phyloP scores from a whole-genome alignment of 179 eudicot species.

The Spinacia oleracea region DNA sequence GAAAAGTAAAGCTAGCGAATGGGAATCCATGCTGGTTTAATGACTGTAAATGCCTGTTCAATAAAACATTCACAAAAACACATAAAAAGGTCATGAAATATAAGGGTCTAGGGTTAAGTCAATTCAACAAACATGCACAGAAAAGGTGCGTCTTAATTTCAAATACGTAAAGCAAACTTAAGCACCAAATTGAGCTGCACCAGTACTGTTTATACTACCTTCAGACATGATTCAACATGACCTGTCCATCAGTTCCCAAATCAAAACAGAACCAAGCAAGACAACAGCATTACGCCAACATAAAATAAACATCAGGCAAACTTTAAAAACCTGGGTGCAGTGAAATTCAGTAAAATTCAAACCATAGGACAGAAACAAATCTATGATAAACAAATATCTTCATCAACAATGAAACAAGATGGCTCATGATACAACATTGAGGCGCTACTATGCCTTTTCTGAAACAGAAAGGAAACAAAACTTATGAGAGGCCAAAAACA shows the following conservation, averaged over 20 bases:
- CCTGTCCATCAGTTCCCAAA: neutral
- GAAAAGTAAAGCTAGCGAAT: no score
- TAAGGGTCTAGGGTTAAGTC: neutral
- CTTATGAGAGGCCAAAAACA: slow-evolving; percentile 11
- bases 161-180: neutral
- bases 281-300: neutral
- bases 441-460: neutral
- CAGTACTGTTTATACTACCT: neutral
- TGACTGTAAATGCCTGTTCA: no score
- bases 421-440: neutral
- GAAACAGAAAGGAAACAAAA: neutral
- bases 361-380: neutral
- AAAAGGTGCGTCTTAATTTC: neutral
- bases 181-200: neutral
- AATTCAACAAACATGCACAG: neutral
- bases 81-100: neutral
- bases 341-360: neutral
- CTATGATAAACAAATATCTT: neutral
- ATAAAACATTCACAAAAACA: no score
- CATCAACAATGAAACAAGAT: neutral
- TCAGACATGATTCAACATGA: neutral
- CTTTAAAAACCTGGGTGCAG: neutral
- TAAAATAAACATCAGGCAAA: no score
- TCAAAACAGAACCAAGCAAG: neutral
- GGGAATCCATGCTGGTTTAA: no score